phyloP scores from a whole-genome alignment of 75 land plant genomes.

The Larix kaempferi region DNA sequence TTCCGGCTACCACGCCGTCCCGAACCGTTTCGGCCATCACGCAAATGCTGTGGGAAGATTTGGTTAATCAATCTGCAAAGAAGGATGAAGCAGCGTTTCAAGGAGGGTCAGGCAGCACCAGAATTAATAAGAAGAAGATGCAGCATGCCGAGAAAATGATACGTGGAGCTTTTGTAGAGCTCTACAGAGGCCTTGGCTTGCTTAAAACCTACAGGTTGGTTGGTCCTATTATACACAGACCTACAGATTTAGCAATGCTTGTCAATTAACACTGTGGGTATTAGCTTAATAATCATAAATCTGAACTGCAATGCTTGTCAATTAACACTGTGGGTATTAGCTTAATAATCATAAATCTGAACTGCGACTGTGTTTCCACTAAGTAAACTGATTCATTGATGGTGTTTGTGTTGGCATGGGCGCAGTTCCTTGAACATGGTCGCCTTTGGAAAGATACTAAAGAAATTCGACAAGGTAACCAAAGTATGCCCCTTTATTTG shows the following conservation, averaged over 20 bases:
- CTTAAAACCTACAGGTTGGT: conserved; percentile 86
- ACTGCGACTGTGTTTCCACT: too few species aligned
- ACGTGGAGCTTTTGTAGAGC: conserved; percentile 72
- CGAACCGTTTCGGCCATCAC: conserved; percentile 52
- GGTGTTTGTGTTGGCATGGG: too few species aligned
- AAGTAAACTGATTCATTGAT: too few species aligned
- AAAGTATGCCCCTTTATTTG: background rate
- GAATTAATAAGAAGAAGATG: conserved; percentile 50
- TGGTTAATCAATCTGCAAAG: conserved; percentile 18
- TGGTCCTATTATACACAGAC: background rate
- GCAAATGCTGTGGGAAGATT: conserved; percentile 81
- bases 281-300: too few species aligned
- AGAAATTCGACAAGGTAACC: conserved; percentile 82
- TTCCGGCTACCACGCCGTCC: conserved; percentile 63
- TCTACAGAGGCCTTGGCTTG: conserved; percentile 76
- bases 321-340: too few species aligned
- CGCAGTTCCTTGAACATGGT: conserved; percentile 79
- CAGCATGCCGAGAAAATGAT: conserved; percentile 77
- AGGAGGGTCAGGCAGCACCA: background rate
- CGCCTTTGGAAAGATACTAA: conserved; percentile 82
- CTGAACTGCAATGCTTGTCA: too few species aligned
- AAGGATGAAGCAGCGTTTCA: background rate
- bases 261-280: too few species aligned
- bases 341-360: too few species aligned
- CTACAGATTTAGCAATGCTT: too few species aligned